Evolutionary conservation across 2,329 filamentous ascomycete genomes (phyloP).

Genomic region (Escovopsis weberi): DNA sequence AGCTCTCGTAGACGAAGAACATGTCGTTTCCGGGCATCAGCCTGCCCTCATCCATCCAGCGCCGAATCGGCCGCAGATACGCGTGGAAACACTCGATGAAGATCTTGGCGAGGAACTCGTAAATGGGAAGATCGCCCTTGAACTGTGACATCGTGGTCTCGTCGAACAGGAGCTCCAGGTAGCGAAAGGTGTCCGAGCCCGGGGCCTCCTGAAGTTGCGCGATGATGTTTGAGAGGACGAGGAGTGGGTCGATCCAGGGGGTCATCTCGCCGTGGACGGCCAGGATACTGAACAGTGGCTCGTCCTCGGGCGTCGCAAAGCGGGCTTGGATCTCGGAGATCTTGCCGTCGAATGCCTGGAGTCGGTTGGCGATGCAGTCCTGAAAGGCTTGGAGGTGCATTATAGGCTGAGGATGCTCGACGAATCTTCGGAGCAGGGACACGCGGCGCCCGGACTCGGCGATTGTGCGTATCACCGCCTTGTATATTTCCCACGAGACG

Average conservation of each 20-base stretch:
- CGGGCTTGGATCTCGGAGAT: slow-evolving; percentile 46
- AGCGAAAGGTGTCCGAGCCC: slow-evolving; percentile 46
- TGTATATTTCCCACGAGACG: slow-evolving; percentile 35
- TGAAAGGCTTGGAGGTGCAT: slow-evolving; percentile 59
- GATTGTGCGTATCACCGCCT: slow-evolving; percentile 31
- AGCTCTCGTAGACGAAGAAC: slow-evolving; percentile 58
- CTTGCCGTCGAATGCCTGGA: slow-evolving; percentile 42
- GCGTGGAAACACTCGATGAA: slow-evolving; percentile 73
- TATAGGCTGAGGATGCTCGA: slow-evolving; percentile 28
- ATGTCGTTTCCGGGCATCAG: slow-evolving; percentile 47
- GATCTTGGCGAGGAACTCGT: slow-evolving; percentile 47
- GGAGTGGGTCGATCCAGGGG: slow-evolving; percentile 37
- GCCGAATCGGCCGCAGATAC: slow-evolving; percentile 64
- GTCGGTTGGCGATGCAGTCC: slow-evolving; percentile 40
- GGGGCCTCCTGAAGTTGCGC: slow-evolving; percentile 36
- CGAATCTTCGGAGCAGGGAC: slow-evolving; percentile 30
- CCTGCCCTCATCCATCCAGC: slow-evolving; percentile 74
- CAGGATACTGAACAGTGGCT: slow-evolving; percentile 52
- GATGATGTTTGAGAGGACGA: slow-evolving; percentile 47
- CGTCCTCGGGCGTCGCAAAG: slow-evolving; percentile 38
- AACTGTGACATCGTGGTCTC: slow-evolving; percentile 55
- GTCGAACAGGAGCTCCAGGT: slow-evolving; percentile 66
- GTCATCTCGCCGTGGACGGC: slow-evolving; percentile 44
- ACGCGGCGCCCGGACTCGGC: slow-evolving; percentile 33
- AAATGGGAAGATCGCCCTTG: slow-evolving; percentile 46